Conservation (phyloP, 2,329 filamentous ascomycete species). For the Trichoderma polysporum region DNA sequence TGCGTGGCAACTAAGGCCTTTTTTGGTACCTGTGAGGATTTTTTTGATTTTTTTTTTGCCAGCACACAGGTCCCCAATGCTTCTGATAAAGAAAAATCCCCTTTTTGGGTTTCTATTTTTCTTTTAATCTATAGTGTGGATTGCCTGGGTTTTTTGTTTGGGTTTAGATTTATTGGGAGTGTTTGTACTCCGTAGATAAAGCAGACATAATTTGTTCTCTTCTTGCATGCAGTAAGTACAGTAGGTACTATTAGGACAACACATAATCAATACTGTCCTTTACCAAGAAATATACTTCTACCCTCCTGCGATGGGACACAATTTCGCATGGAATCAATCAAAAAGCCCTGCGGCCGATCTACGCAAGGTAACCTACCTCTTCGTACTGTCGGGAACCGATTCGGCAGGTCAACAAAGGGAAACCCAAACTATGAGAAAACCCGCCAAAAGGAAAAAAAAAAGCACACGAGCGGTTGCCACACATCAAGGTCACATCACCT, state of each 20-base stretch:
- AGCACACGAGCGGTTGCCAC: constrained; percentile 2
- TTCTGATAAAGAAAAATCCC: too few species aligned
- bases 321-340: not conserved
- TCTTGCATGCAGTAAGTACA: too few species aligned
- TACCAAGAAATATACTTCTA: not conserved
- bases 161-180: too few species aligned
- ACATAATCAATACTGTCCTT: not conserved
- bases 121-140: not conserved
- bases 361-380: not conserved
- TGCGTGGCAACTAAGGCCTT: not conserved
- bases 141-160: too few species aligned
- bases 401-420: too few species aligned
- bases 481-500: not conserved
- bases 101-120: not conserved
- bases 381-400: not conserved
- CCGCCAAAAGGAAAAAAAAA: not conserved
- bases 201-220: too few species aligned
- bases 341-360: not conserved
- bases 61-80: too few species aligned
- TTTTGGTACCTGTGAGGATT: not conserved
- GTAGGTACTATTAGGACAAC: not conserved
- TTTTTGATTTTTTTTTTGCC: not conserved
- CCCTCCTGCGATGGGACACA: not conserved
- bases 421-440: not conserved
- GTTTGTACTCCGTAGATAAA: too few species aligned